Conservation (phyloP, 768 basidiomycete genomes). For the Termitomyces sp. region DNA sequence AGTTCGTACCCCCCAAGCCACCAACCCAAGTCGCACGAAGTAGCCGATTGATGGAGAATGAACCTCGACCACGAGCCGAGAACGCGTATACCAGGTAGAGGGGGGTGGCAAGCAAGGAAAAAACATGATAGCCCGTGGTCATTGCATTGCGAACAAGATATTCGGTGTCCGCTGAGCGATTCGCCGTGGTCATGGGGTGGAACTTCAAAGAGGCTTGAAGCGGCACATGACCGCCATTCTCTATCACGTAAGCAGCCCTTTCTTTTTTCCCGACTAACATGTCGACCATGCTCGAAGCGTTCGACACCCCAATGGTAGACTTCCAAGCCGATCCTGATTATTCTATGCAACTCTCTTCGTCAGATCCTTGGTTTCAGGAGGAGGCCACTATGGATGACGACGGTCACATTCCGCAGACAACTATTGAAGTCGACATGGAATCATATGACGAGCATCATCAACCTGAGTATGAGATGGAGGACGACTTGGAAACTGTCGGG, state of each 20-base stretch:
- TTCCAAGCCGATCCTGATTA: conserved; percentile 55
- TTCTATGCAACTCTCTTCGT: conserved; percentile 47
- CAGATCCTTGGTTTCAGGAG: conserved; percentile 49
- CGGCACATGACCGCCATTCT: conserved; percentile 1
- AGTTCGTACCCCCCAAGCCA: conserved; percentile 49
- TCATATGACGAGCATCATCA: conserved; percentile 39
- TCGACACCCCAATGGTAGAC: conserved; percentile 65
- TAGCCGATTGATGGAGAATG: conserved; percentile 56
- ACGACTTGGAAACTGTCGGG: conserved; percentile 30
- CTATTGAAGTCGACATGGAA: conserved; percentile 69
- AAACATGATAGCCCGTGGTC: conserved; percentile 63
- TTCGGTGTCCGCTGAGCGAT: conserved; percentile 55
- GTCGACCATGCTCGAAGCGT: conserved; percentile 46
- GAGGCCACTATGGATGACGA: conserved; percentile 65
- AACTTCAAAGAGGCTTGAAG: too few species aligned
- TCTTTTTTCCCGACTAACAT: conserved; percentile 21
- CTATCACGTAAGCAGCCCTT: conserved; percentile 17
- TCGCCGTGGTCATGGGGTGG: neutral
- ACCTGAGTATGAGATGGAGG: conserved; percentile 56
- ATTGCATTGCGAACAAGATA: conserved; percentile 63
- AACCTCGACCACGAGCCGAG: conserved; percentile 48
- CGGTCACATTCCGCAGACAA: conserved; percentile 27
- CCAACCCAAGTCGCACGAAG: conserved; percentile 75
- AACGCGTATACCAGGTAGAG: conserved; percentile 52
- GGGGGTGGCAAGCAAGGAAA: conserved; percentile 62